phyloP scores from a whole-genome alignment of 2,329 filamentous ascomycete species.

The Pseudogymnoascus sp. region DNA sequence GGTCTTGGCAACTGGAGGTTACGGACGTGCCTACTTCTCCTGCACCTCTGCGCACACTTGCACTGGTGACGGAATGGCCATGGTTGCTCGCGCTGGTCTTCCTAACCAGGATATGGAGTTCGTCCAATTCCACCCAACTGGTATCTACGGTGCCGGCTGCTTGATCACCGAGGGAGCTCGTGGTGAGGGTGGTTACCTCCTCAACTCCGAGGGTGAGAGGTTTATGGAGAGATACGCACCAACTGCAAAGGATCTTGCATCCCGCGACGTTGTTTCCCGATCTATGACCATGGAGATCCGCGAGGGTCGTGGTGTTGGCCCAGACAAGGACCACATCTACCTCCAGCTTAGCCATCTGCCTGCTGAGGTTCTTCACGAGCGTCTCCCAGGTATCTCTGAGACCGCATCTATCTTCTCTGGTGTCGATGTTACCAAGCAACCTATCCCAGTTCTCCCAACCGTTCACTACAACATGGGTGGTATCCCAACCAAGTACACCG shows the following conservation, averaged over 20 bases:
- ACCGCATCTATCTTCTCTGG: slow-evolving; percentile 95
- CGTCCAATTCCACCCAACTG: slow-evolving; percentile 97
- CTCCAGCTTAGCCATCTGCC: slow-evolving; percentile 95
- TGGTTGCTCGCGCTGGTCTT: slow-evolving; percentile 95
- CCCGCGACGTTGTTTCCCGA: slow-evolving; percentile 90
- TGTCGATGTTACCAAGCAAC: slow-evolving; percentile 94
- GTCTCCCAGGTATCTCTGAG: slow-evolving; percentile 96
- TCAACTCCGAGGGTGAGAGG: slow-evolving; percentile 96
- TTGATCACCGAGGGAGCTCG: slow-evolving; percentile 96
- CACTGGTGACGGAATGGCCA: slow-evolving; percentile 98
- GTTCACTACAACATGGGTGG: slow-evolving; percentile 99
- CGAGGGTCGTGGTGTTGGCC: slow-evolving; percentile 90
- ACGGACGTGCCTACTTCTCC: slow-evolving; percentile 96
- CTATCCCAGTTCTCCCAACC: slow-evolving; percentile 90
- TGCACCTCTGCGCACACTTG: slow-evolving; percentile 98
- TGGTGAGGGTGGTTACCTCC: slow-evolving; percentile 94
- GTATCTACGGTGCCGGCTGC: slow-evolving; percentile 97
- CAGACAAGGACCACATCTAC: slow-evolving; percentile 98
- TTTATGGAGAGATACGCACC: slow-evolving; percentile 99
- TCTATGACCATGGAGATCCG: slow-evolving; percentile 99
- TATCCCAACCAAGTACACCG: slow-evolving; percentile 95
- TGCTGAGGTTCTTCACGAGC: slow-evolving; percentile 84
- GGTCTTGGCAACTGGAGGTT: slow-evolving; percentile 91
- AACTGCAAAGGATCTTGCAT: slow-evolving; percentile 94
- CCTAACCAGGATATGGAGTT: slow-evolving; percentile 99